Percentiles rank a stretch among this genome's conserved stretches.
Conservation (phyloP, 148 eudicot genomes). For the Vaccinium vitisidaea region DNA sequence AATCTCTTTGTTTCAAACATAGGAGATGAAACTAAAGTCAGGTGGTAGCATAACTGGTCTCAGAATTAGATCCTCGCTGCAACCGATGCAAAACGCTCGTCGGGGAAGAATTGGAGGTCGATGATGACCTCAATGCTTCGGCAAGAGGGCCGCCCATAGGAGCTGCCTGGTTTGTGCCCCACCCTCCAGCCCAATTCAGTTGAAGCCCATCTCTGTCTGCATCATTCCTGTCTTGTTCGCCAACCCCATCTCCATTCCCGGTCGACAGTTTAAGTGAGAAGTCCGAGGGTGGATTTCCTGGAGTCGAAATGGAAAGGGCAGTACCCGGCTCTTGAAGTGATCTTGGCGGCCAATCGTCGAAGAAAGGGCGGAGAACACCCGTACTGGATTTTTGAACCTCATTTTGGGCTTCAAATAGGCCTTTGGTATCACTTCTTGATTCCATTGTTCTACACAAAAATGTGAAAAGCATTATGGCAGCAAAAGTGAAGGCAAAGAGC, state of each 20-base stretch:
- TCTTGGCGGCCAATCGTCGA: conserved; percentile 68
- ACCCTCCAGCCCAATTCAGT: conserved; percentile 31
- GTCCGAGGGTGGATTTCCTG: conserved; percentile 48
- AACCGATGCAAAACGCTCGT: conserved; percentile 64
- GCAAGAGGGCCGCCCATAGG: conserved; percentile 82
- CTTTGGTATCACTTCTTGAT: conserved; percentile 30
- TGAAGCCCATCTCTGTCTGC: conserved; percentile 20
- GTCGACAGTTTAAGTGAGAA: conserved; percentile 67
- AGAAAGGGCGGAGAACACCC: conserved; percentile 57
- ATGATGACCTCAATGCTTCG: conserved; percentile 73
- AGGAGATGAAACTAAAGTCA: conserved; percentile 16
- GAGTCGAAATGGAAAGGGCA: conserved; percentile 55
- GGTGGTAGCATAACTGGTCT: conserved; percentile 56
- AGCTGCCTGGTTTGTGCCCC: conserved; percentile 41
- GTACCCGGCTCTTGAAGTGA: conserved; percentile 30
- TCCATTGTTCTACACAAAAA: conserved; percentile 34
- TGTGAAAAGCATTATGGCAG: not conserved
- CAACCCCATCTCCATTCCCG: conserved; percentile 24
- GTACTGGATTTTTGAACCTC: conserved; percentile 34
- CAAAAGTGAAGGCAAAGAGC: conserved; percentile 1
- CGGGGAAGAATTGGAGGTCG: conserved; percentile 51
- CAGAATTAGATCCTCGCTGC: conserved; percentile 23
- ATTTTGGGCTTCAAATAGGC: conserved; percentile 31
- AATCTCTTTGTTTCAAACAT: not conserved
- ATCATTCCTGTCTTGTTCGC: not conserved